Base-by-base conservation (phyloP, 1,284 basidiomycete genomes). In the Hemileia vastatrix region DNA sequence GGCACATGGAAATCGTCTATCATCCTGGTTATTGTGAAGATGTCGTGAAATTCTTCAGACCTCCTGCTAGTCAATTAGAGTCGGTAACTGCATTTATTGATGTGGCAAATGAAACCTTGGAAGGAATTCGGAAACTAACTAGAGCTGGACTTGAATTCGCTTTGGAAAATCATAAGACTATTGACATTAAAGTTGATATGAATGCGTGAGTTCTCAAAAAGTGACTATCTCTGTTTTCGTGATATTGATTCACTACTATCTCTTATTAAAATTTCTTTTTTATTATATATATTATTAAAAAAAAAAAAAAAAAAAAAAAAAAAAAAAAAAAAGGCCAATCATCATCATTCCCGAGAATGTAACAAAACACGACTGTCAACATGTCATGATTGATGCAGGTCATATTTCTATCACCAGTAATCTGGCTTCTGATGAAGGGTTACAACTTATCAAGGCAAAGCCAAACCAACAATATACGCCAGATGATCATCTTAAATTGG, bases 1-100 rank as follows among this genome's bases (percentile, higher is more conserved):
- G 92, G 4, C 90, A 94, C 71, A 88, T 96, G 85, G 94, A 99
- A 77, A 90, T 99, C 68, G 89, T 99, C 62, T 99, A 99, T 73
- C 92, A 98, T 75, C 84, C 82, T 70, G 88, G 89, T 36, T 98
- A 96, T 75, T 82, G 98, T 45, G 94, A 98, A 78, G 88, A 88
- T 1, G 83, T 98, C 43, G 86, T 89, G 67, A 83, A 82, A 65
- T 99, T 99, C 79, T 88, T 99, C 79, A 90, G 86, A 74, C 95
- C 95, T 1, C 93, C 95, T 0, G 86, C 87, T 49, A 93, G 87
- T 74, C 94, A 98, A 76, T 78, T 99, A 54, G 93, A 98, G 77
- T 94, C 94, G 1, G 90, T 98, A 58, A 89, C 76, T 23, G 79
- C 79, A 0, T 69, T 80, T 21, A 78, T 80, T 47, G 89, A 85